These are phyloP conservation scores for Talaromyces atroroseus DNA, from an alignment of 2,329 filamentous ascomycete genomes.

Conservation along the genomic window DNA sequence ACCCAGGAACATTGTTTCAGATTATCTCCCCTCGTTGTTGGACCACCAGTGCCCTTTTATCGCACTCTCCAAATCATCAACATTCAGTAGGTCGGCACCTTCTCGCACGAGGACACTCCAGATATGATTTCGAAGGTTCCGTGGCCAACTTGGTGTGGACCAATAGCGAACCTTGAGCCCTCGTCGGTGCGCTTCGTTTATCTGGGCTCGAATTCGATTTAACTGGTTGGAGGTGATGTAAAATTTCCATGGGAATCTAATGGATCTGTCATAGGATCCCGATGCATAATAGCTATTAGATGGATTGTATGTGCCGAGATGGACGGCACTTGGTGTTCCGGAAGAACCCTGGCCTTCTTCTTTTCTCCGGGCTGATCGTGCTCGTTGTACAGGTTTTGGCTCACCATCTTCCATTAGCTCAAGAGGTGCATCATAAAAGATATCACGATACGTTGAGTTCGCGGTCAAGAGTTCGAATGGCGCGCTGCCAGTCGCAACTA, in stretches of 20 bases:
- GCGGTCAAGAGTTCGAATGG: constrained; percentile 42
- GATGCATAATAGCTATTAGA: constrained; percentile 56
- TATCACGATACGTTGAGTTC: constrained; percentile 47
- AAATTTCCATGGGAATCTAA: constrained; percentile 49
- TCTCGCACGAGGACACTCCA: constrained; percentile 51
- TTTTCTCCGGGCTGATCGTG: not conserved
- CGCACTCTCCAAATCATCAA: constrained; percentile 51
- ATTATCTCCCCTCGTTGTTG: constrained; percentile 20
- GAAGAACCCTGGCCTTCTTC: constrained; percentile 44
- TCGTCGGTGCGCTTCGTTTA: constrained; percentile 45
- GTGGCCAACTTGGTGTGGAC: constrained; percentile 52
- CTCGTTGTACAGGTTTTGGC: not conserved
- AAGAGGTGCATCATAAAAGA: constrained; percentile 53
- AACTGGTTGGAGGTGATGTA: constrained; percentile 43
- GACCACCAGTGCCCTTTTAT: constrained; percentile 45
- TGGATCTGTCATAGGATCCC: constrained; percentile 45
- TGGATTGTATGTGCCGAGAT: constrained; percentile 40
- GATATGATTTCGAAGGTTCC: constrained; percentile 48
- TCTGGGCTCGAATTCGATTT: constrained; percentile 46
- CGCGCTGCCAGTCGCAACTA: constrained; percentile 45
- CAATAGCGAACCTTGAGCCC: constrained; percentile 55
- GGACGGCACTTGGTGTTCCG: constrained; percentile 32
- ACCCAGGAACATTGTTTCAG: constrained; percentile 11
- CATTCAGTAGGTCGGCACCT: constrained; percentile 54
- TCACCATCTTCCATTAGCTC: constrained; percentile 29